Evolutionary conservation across 805 yeast genomes (phyloP), one percentile per base, ranked within the genome.

Genomic region (Lipomyces spencermartinsiae): DNA sequence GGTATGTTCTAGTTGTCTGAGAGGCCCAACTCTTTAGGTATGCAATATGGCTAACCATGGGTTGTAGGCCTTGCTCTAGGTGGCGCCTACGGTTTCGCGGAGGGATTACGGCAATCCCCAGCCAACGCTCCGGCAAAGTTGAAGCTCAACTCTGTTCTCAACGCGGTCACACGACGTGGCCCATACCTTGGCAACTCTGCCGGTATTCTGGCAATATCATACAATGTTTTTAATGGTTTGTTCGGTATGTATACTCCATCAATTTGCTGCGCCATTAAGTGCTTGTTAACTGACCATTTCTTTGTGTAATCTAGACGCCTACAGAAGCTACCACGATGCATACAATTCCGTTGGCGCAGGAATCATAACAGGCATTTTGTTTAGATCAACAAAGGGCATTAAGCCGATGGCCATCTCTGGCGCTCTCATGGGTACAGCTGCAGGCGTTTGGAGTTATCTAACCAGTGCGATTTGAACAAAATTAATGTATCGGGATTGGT

Each of bases 181-280:
- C 99, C 99, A 29, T 94, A 87, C 80, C 81, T 94, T 77, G 99
- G 98, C 74, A 95, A 95, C 83, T 88, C 90, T 63, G 97, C 97
- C 16, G 99, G 98, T 82, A 96, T 93, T 25, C 84, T 95, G 74
- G 97, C 98, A 31, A 81, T 95, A 75, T 85, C 90, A 72, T 95
- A 95, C 81, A 95, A 95, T 81, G 79, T 94, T 73, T 83, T 92
- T 73, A 93, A 93, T 80, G 87, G 95, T 35, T 78, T 89, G 10
- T 59, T 69, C 54, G 69, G 71, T 68, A 63, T 10, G 69, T 61
- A 8, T 37, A 12, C 16, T 49, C 6, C 14, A 49, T 25, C 1
- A 12, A 5, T 16, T 4, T 5, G 16, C 14, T 37, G 43, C 43
- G 6, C 29, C 29, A 25, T 25, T 25, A n/a, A n/a, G n/a, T n/a